phyloP scores from a whole-genome alignment of 257 asterid species.

The Lantana camara region DNA sequence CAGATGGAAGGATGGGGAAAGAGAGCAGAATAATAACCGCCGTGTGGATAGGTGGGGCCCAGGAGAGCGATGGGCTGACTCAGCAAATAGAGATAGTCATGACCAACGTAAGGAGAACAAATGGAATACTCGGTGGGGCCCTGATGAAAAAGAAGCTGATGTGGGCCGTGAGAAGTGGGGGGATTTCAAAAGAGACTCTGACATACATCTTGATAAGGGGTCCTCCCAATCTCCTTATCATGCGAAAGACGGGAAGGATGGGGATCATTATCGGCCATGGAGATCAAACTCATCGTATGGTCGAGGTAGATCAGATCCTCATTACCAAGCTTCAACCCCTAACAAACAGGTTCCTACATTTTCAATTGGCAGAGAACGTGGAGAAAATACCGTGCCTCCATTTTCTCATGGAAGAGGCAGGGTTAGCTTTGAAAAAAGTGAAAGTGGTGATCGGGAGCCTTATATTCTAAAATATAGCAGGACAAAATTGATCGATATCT shows the following conservation, averaged over 20 bases:
- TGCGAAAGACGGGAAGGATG: constrained; percentile 84
- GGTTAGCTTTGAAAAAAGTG: constrained; percentile 57
- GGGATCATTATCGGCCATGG: constrained; percentile 86
- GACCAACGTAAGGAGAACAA: constrained; percentile 92
- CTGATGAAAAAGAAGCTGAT: constrained; percentile 64
- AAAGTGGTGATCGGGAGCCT: constrained; percentile 44
- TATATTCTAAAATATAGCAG: constrained; percentile 56
- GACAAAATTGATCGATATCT: constrained; percentile 73
- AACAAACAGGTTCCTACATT: constrained; percentile 61
- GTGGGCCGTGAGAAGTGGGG: constrained; percentile 71
- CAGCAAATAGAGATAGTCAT: constrained; percentile 71
- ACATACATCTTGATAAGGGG: constrained; percentile 56
- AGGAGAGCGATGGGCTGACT: constrained; percentile 75
- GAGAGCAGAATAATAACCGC: constrained; percentile 61
- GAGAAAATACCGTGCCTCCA: constrained; percentile 50
- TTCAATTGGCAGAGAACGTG: constrained; percentile 84
- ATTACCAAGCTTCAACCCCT: constrained; percentile 48
- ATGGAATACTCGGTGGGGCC: constrained; percentile 98
- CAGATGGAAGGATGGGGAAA: constrained; percentile 94
- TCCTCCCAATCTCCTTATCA: constrained; percentile 44
- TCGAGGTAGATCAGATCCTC: constrained; percentile 80
- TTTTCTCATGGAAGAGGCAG: constrained; percentile 73
- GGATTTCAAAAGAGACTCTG: constrained; percentile 63
- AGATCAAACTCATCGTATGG: constrained; percentile 65
- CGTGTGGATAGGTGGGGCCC: constrained; percentile 71